A percentile compares a stretch with the other conserved stretches of the same genome.
Evolutionary conservation across 768 basidiomycete species (phyloP).

Genomic region (Gautieria morchelliformis): DNA sequence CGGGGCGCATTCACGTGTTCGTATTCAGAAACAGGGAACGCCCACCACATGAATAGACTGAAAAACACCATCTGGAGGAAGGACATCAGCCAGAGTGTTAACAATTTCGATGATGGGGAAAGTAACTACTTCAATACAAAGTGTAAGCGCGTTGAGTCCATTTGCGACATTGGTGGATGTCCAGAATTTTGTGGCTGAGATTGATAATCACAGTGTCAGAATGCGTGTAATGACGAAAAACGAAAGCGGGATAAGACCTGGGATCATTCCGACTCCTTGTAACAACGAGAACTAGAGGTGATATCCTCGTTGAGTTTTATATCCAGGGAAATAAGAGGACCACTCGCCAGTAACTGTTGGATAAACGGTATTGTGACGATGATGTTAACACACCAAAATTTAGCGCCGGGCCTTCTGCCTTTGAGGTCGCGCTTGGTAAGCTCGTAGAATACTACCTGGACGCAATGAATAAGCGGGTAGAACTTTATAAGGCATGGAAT

Average conservation of each 20-base stretch:
- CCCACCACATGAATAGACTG: constrained; percentile 70
- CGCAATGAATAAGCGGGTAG: background rate
- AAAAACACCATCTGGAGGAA: constrained; percentile 71
- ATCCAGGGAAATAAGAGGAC: background rate
- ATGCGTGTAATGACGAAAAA: background rate
- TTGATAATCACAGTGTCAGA: background rate
- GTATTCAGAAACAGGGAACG: constrained; percentile 70
- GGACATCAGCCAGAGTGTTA: background rate
- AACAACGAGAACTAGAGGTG: constrained; percentile 50
- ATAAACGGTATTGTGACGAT: constrained; percentile 46
- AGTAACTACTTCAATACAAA: constrained; percentile 64
- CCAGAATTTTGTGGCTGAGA: constrained; percentile 66
- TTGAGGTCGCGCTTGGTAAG: constrained; percentile 69
- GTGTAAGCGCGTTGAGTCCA: constrained; percentile 75
- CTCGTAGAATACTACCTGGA: constrained; percentile 60
- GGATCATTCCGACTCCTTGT: constrained; percentile 51
- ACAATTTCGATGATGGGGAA: background rate
- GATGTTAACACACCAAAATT: constrained; percentile 76
- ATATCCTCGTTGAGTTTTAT: background rate
- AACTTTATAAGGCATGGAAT: background rate
- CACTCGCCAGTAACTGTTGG: constrained; percentile 62
- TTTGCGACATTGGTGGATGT: constrained; percentile 75
- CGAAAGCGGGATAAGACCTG: constrained; percentile 29
- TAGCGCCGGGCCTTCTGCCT: constrained; percentile 67
- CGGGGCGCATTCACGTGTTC: constrained; percentile 29